Evolutionary conservation across 805 yeast genomes (phyloP), one percentile per base, ranked within the genome.

Genomic region (Candida schatavii): DNA sequence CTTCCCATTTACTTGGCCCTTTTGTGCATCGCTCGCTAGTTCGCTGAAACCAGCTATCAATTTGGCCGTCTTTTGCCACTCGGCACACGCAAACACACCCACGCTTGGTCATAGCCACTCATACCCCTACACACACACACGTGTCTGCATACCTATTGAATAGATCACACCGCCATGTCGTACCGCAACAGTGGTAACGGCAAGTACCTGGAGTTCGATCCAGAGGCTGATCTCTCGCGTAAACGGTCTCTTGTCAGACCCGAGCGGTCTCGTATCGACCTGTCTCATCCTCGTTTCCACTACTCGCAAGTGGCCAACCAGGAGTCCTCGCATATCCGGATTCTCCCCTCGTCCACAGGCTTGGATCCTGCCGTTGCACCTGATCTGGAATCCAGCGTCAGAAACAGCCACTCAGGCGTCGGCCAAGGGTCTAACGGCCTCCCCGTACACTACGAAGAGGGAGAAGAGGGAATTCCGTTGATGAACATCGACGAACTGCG

Each of bases 161-260:
- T n/a, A n/a, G n/a, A n/a, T n/a, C n/a, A n/a, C n/a, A n/a, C n/a
- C n/a, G n/a, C n/a, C n/a, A 62, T 62, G 69, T 64, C 70, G 5
- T 61, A 47, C 42, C 57, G 64, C 51, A 52, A 57, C 44, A 58
- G 59, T 46, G 42, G 43, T 20, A 34, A 43, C 32, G 50, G 32
- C 26, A 45, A 35, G 25, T 70, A 65, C 53, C 64, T 55, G 41
- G 73, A 68, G 48, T 68, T 69, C 44, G 75, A 70, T 50, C 69
- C 64, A 6, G 75, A 70, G 46, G 37, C 69, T 4, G 67, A 61
- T 22, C 35, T 75, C 15, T 57, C 63, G 34, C 56, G 83, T 43
- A 86, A 83, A 58, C 73, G 79, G 50, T 85, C 97, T 0, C 68
- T 91, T 46, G 85, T 91, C 25, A 76, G 88, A 46, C 95, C 95